Base-by-base conservation (phyloP, 306 rosid species). In the Vigna reflexopilosa region DNA sequence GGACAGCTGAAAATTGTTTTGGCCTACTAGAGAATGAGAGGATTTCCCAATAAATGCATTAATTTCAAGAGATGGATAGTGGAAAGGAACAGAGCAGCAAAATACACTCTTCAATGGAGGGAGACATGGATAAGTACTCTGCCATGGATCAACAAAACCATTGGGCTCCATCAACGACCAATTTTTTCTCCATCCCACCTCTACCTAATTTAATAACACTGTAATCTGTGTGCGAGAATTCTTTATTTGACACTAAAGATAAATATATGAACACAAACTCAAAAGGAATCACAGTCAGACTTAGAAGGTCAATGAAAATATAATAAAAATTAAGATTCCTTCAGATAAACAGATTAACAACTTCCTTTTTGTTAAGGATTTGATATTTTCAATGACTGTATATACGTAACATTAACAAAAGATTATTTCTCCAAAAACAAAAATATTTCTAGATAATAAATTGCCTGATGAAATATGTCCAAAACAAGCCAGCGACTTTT, bases 391-490 rank as follows among this genome's bases (percentile, higher is more conserved):
- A 47, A 9, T 3, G 49, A 28, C 9, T 16, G 24, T 24, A 19
- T 38, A 19, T 10, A 6, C 42, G 26, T 24, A 20, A 19, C 24
- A 73, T 73, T 44, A 63, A 48, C 36, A 47, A 17, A 3, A 3
- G 83, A 28, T 30, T 14, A 61, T 68, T 45, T 75, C 36, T 34
- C 6, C 1, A 34, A 36, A 19, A 74, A 30, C 0, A 0, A 47
- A 57, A 44, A 30, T 20, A 74, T 61, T 32, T 63, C 70, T 34
- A 73, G 32, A 81, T 36, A 24, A n/a, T 38, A 75, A 48, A 9
- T 68, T 66, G 42, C 36, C 38, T 12, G 36, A 30, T 47, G 36
- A 67, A 69, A 52, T 67, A 34, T 55, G 42, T 32, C 1, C 54
- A 63, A 69, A 40, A 16, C 40, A 42, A 63, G 5, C 42, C 13